Conservation (phyloP, 176 grass and related monocot species). For the Saccharum officinarum region DNA sequence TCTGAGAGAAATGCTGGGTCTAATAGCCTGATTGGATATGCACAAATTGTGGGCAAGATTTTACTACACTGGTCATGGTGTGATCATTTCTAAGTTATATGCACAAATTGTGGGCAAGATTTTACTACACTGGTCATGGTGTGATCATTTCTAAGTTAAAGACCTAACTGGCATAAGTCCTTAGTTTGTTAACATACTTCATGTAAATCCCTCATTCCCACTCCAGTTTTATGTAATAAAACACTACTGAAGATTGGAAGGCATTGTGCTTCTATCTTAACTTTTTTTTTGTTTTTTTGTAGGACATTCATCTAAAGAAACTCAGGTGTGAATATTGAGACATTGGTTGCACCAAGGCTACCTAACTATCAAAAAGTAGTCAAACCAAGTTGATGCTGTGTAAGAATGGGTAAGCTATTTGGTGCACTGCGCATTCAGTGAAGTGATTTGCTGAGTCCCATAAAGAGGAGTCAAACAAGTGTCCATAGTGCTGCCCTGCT, state of each 20-base stretch:
- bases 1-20: background rate
- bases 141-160: background rate
- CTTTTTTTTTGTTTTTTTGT: conserved; percentile 32
- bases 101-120: conserved; percentile 12
- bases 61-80: background rate
- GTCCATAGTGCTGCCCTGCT: conserved; percentile 14
- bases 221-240: background rate
- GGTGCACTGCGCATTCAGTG: background rate
- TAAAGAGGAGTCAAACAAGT: conserved; percentile 28
- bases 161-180: background rate
- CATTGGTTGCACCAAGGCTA: conserved; percentile 28
- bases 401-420: conserved; percentile 31
- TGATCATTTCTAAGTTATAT: background rate
- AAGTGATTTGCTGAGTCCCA: background rate
- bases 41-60: conserved; percentile 12
- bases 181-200: conserved; percentile 11
- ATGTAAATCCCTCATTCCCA: background rate
- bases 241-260: conserved; percentile 1
- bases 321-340: conserved; percentile 32
- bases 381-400: conserved; percentile 21
- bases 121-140: background rate
- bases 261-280: background rate
- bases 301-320: conserved; percentile 23
- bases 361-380: conserved; percentile 13
- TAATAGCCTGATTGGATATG: background rate